Conservation (phyloP, 768 basidiomycete genomes). For the Tulasnella sp. region DNA sequence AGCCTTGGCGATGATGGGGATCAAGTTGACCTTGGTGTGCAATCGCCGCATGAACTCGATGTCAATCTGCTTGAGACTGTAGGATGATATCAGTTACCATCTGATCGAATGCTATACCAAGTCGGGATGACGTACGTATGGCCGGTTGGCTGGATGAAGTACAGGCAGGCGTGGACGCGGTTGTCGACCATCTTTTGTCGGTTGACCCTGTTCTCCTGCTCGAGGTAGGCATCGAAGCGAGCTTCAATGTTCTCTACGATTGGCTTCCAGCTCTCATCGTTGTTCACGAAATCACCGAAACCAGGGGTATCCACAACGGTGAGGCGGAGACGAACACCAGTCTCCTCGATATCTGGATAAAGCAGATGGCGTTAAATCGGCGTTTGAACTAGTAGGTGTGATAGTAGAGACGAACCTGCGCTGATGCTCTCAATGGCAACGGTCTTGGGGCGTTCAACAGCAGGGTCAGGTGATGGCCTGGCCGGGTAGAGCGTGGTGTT, state of each 20-base stretch:
- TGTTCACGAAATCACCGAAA: slow-evolving; percentile 99
- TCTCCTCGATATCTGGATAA: slow-evolving; percentile 92
- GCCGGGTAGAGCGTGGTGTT: slow-evolving; percentile 91
- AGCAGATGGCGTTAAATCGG: neutral
- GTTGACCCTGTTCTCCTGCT: slow-evolving; percentile 99
- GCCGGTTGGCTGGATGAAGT: slow-evolving; percentile 98
- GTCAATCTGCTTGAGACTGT: slow-evolving; percentile 92
- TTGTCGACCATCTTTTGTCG: slow-evolving; percentile 90
- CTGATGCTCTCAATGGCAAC: slow-evolving; percentile 98
- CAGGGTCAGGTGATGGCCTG: slow-evolving; percentile 78
- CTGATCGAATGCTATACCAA: neutral
- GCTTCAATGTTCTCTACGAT: slow-evolving; percentile 98
- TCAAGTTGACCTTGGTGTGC: slow-evolving; percentile 96
- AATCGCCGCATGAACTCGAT: slow-evolving; percentile 98
- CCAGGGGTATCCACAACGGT: slow-evolving; percentile 99
- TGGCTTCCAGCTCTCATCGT: slow-evolving; percentile 98
- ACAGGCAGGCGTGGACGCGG: slow-evolving; percentile 96
- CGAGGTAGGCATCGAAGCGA: slow-evolving; percentile 94
- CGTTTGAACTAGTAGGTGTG: neutral
- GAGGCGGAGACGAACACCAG: slow-evolving; percentile 89
- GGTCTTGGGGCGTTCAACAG: slow-evolving; percentile 83
- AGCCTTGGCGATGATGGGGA: slow-evolving; percentile 97
- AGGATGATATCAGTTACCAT: neutral
- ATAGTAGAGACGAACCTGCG: slow-evolving; percentile 64
- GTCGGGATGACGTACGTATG: slow-evolving; percentile 67